Percentiles rank a stretch among this genome's conserved stretches.
phyloP scores from a whole-genome alignment of 495 filamentous ascomycete species.

The Cryomyces minteri region DNA sequence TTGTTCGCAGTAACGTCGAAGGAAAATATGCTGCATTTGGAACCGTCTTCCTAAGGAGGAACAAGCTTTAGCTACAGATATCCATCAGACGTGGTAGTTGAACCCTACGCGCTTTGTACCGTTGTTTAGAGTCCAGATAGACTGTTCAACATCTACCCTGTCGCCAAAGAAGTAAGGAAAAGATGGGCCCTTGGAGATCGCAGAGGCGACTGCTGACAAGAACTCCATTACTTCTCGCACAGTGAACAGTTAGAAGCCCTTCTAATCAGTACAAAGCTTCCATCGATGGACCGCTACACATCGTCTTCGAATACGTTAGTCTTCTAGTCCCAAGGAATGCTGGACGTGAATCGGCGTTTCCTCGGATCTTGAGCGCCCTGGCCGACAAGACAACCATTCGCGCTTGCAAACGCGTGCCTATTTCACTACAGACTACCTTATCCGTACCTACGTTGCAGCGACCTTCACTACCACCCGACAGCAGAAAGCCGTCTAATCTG shows the following conservation, averaged over 20 bases:
- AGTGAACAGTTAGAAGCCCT: too few species aligned
- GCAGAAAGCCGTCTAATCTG: too few species aligned
- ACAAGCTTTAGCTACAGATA: constrained; percentile 2
- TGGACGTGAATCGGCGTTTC: too few species aligned
- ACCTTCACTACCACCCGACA: too few species aligned
- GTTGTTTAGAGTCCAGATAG: constrained; percentile 85
- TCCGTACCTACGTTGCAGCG: too few species aligned
- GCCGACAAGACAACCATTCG: too few species aligned
- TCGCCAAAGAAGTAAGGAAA: constrained; percentile 89
- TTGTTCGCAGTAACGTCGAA: constrained; percentile 74
- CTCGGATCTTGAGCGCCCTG: neutral
- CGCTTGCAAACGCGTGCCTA: too few species aligned
- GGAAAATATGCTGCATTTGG: constrained; percentile 86
- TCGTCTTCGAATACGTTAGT: too few species aligned
- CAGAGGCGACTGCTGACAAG: constrained; percentile 85
- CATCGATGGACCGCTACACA: too few species aligned
- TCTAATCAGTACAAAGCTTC: too few species aligned
- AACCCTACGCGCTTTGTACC: constrained; percentile 61
- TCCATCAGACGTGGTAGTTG: neutral
- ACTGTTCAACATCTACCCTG: constrained; percentile 68
- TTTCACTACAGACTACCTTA: too few species aligned
- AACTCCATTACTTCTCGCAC: constrained; percentile 59
- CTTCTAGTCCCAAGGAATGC: too few species aligned
- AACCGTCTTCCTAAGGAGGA: constrained; percentile 60
- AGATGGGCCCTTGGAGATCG: constrained; percentile 82